These are phyloP conservation scores for Cicer bijugum DNA, from an alignment of 306 rosid species.

Conservation along the genomic window DNA sequence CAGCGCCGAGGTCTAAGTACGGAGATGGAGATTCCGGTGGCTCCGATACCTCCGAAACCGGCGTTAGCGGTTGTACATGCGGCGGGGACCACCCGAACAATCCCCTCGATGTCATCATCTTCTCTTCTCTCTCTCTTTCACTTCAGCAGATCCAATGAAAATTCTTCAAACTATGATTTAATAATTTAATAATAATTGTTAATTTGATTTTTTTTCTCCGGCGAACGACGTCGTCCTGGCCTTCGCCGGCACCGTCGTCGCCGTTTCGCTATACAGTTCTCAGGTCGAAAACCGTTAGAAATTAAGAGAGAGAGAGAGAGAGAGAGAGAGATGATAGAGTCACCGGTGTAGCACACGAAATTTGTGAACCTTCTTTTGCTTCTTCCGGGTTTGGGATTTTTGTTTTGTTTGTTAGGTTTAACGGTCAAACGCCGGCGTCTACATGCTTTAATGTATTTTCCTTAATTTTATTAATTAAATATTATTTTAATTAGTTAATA, in stretches of 20 bases:
- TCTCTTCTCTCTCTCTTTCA: slow-evolving; percentile 44
- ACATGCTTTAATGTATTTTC: slow-evolving; percentile 39
- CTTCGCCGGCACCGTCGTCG: slow-evolving; percentile 51
- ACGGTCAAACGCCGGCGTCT: slow-evolving; percentile 65
- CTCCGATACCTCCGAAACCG: slow-evolving; percentile 96
- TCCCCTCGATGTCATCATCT: slow-evolving; percentile 93
- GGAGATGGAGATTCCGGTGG: slow-evolving; percentile 99
- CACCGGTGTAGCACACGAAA: slow-evolving; percentile 34
- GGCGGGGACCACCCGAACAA: slow-evolving; percentile 99
- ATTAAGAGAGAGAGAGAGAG: not conserved
- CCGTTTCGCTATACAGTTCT: slow-evolving; percentile 26
- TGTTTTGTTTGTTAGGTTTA: slow-evolving; percentile 41
- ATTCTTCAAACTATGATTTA: not conserved
- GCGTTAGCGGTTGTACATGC: slow-evolving; percentile 91
- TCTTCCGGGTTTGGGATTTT: slow-evolving; percentile 9
- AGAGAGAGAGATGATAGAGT: slow-evolving; percentile 18
- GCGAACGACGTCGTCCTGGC: slow-evolving; percentile 55
- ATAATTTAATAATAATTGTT: not conserved
- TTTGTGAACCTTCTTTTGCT: slow-evolving; percentile 10
- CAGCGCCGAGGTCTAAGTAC: slow-evolving; percentile 72
- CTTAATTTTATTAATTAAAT: not conserved
- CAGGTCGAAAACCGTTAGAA: slow-evolving; percentile 56
- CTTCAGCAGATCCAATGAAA: slow-evolving; percentile 58
- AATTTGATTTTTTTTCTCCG: slow-evolving; percentile 14
- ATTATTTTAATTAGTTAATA: not conserved